These are phyloP conservation scores for Vitis riparia DNA, from an alignment of 164 flowering plant genomes.

Conservation along the genomic window DNA sequence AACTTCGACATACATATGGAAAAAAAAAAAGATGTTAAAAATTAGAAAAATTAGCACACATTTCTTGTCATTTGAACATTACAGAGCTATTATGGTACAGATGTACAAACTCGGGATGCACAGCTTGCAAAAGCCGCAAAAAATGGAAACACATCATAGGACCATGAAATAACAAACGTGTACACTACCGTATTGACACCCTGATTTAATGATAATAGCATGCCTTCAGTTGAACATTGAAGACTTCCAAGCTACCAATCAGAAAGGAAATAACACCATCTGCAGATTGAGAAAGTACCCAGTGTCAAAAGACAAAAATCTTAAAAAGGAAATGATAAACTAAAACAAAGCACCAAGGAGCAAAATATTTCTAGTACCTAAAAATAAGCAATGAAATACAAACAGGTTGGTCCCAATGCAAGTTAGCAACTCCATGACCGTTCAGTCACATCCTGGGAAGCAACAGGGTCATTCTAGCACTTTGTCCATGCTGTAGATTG, in stretches of 20 bases:
- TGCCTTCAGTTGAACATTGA: constrained; percentile 17
- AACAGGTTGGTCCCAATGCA: constrained; percentile 11
- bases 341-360: no score
- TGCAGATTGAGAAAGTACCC: constrained; percentile 10
- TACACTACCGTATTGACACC: constrained; percentile 14
- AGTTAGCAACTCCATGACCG: constrained; percentile 10
- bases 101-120: constrained; percentile 14
- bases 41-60: neutral
- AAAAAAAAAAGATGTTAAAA: neutral
- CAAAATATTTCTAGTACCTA: constrained; percentile 15
- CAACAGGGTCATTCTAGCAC: constrained; percentile 1
- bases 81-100: constrained; percentile 20
- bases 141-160: constrained; percentile 3
- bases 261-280: constrained; percentile 14
- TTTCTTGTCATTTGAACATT: constrained; percentile 3
- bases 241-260: constrained; percentile 15
- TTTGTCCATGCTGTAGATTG: neutral
- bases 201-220: constrained; percentile 5
- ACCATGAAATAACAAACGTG: constrained; percentile 11
- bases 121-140: constrained; percentile 11
- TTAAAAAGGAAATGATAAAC: neutral
- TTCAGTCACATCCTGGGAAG: neutral
- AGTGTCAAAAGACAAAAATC: neutral
- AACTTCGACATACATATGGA: neutral
- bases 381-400: constrained; percentile 10